Conservation (phyloP, 352 stramenopile species). For the Blastocystis sp. region DNA sequence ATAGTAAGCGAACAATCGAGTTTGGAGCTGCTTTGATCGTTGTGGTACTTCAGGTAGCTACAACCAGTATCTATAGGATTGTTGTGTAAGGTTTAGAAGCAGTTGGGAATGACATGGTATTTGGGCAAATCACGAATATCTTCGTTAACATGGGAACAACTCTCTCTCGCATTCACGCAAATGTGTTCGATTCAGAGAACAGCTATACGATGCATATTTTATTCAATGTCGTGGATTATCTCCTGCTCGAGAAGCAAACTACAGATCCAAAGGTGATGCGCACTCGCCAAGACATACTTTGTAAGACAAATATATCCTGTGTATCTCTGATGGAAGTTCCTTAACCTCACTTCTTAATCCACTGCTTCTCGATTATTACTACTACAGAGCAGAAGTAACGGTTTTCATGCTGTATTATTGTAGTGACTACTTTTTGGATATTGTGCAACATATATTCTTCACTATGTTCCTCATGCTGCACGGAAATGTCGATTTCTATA, state of each 20-base stretch:
- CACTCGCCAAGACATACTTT: slow-evolving; percentile 13
- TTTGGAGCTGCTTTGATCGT: slow-evolving; percentile 7
- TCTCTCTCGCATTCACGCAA: slow-evolving; percentile 18
- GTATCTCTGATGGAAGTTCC: not conserved
- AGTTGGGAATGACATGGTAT: not conserved
- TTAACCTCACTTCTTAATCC: slow-evolving; percentile 42
- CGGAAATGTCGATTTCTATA: not conserved
- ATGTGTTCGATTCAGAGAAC: not conserved
- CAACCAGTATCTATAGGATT: not conserved
- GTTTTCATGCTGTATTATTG: not conserved
- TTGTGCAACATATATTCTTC: slow-evolving; percentile 45
- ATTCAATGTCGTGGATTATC: slow-evolving; percentile 34
- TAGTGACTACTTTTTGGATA: slow-evolving; percentile 11
- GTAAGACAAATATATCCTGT: slow-evolving; percentile 55
- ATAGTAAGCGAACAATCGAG: not conserved
- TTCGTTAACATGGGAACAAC: slow-evolving; percentile 46
- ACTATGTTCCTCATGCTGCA: slow-evolving; percentile 53
- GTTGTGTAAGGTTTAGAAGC: not conserved
- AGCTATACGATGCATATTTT: not conserved
- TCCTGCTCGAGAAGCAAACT: not conserved
- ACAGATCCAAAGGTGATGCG: not conserved
- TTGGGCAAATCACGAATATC: slow-evolving; percentile 15
- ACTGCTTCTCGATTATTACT: slow-evolving; percentile 45
- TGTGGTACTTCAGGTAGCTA: not conserved
- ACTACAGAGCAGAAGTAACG: slow-evolving; percentile 1